Conservation (phyloP, 352 stramenopile species). For the Pythium folliculosum region DNA sequence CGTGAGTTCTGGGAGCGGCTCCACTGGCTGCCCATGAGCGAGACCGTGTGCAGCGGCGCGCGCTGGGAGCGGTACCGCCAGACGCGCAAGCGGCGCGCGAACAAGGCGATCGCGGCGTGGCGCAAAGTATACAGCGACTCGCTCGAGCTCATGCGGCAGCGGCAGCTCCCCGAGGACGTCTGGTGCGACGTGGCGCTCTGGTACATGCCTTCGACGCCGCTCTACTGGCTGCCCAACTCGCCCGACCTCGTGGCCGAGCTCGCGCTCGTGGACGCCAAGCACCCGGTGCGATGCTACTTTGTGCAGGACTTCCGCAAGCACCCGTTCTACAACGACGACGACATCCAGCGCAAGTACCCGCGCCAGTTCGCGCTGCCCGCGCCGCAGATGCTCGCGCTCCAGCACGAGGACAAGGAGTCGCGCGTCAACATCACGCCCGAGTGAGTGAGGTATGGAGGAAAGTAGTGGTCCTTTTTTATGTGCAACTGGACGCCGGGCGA, state of each 20-base stretch:
- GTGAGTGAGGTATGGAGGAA: background rate
- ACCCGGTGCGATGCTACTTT: constrained; percentile 31
- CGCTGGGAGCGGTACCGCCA: constrained; percentile 46
- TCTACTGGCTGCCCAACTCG: constrained; percentile 44
- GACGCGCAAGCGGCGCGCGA: constrained; percentile 39
- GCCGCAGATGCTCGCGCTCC: constrained; percentile 12
- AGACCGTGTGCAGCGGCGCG: constrained; percentile 38
- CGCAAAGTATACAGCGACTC: constrained; percentile 48
- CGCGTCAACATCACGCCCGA: constrained; percentile 27
- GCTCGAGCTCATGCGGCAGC: constrained; percentile 45
- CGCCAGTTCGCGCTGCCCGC: constrained; percentile 22
- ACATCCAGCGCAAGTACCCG: constrained; percentile 25
- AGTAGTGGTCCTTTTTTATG: constrained; percentile 13
- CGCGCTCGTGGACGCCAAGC: constrained; percentile 30
- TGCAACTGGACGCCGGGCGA: background rate
- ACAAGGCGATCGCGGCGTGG: constrained; percentile 41
- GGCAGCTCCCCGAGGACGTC: constrained; percentile 38
- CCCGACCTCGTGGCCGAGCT: constrained; percentile 31
- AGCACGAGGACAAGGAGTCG: constrained; percentile 29
- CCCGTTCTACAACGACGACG: constrained; percentile 31
- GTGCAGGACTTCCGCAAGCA: constrained; percentile 29
- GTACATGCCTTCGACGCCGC: constrained; percentile 46
- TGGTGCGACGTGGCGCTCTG: constrained; percentile 47
- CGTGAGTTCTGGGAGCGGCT: constrained; percentile 52
- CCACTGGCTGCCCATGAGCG: constrained; percentile 51